phyloP scores from a whole-genome alignment of 192 early-diverging fungal genomes.

The Entomortierella lignicola region DNA sequence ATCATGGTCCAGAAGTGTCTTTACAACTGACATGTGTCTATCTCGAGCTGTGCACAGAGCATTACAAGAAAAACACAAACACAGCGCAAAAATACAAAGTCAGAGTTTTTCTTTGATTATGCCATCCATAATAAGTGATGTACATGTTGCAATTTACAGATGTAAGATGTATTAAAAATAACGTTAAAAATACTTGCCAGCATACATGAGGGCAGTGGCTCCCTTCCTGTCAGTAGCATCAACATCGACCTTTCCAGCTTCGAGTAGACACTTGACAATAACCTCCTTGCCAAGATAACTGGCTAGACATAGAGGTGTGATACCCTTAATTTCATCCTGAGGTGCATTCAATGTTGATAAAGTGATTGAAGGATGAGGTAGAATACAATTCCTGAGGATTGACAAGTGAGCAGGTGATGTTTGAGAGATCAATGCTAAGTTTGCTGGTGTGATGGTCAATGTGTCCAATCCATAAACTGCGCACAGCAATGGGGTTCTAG shows the following conservation, averaged over 20 bases:
- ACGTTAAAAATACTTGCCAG: conserved; percentile 65
- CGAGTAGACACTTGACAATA: conserved; percentile 65
- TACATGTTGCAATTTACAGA: too few species aligned
- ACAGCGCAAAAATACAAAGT: too few species aligned
- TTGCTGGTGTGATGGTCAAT: conserved; percentile 63
- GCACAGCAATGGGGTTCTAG: conserved; percentile 71
- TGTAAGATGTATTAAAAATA: too few species aligned
- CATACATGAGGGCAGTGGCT: conserved; percentile 78
- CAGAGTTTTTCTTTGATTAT: too few species aligned
- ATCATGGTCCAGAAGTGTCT: conserved; percentile 59
- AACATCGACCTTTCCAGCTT: conserved; percentile 71
- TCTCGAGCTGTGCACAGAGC: conserved; percentile 62
- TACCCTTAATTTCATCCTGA: conserved; percentile 70
- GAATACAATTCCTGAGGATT: conserved; percentile 61
- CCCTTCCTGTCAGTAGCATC: conserved; percentile 71
- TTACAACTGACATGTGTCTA: conserved; percentile 67
- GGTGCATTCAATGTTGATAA: conserved; percentile 65
- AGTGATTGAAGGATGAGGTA: conserved; percentile 62
- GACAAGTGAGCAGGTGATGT: conserved; percentile 62
- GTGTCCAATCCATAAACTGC: conserved; percentile 72
- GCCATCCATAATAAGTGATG: too few species aligned
- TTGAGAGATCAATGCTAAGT: conserved; percentile 65
- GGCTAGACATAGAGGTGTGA: conserved; percentile 75
- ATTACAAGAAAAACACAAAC: conserved; percentile 1
- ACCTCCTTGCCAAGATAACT: conserved; percentile 73